Percentiles rank a stretch among this genome's conserved stretches.
Evolutionary conservation across 805 yeast genomes (phyloP).

Genomic region (Cyberlindnera suaveolens): DNA sequence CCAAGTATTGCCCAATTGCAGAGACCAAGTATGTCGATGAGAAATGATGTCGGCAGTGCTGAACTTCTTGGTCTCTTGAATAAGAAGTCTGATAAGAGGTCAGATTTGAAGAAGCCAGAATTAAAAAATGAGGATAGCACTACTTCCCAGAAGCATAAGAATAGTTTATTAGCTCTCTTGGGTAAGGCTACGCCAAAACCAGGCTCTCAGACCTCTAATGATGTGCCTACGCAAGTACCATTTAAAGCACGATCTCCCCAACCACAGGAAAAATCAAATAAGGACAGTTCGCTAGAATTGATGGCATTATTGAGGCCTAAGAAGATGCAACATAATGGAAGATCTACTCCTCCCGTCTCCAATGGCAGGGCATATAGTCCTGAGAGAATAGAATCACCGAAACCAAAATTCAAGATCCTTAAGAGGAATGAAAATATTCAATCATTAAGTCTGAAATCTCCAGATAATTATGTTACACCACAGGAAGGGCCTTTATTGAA

Average conservation of each 20-base stretch:
- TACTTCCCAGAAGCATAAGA: conserved; percentile 12
- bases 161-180: conserved; percentile 12
- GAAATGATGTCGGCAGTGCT: conserved; percentile 30
- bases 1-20: conserved; percentile 36
- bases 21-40: conserved; percentile 29
- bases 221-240: background rate
- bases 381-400: conserved; percentile 1
- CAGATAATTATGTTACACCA: background rate
- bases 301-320: conserved; percentile 5
- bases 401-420: conserved; percentile 19
- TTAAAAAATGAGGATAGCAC: background rate
- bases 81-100: conserved; percentile 16
- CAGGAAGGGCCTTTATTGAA: conserved; percentile 1
- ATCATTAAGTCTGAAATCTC: background rate
- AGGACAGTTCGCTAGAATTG: conserved; percentile 2
- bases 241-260: too few relatives aligned
- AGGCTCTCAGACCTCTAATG: background rate
- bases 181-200: background rate
- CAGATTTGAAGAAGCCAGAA: background rate
- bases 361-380: background rate
- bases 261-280: background rate
- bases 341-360: background rate
- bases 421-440: conserved; percentile 12
- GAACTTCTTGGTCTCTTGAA: conserved; percentile 40
- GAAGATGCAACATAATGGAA: background rate